A percentile compares a stretch with the other conserved stretches of the same genome.
These are phyloP conservation scores for Leccinum sublutescens DNA, from an alignment of 768 basidiomycete species.

Conservation along the genomic window DNA sequence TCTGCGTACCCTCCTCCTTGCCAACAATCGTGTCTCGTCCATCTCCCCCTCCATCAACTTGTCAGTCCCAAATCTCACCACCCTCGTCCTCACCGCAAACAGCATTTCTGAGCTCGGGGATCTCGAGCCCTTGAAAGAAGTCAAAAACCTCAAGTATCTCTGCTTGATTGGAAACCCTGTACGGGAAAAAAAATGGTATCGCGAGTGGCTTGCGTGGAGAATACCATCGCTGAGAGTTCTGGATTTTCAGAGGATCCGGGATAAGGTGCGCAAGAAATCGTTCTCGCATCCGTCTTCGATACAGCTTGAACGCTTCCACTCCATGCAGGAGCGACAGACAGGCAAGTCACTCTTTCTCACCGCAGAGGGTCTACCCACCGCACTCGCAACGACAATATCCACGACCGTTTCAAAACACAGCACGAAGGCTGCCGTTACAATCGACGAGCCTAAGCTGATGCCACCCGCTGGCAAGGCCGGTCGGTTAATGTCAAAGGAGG, in stretches of 20 bases:
- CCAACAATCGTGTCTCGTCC: conserved; percentile 85
- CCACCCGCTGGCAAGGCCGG: conserved; percentile 66
- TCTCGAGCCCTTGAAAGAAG: conserved; percentile 77
- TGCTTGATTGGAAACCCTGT: conserved; percentile 83
- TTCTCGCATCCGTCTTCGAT: conserved; percentile 18
- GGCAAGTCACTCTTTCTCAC: conserved; percentile 78
- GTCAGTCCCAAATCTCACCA: conserved; percentile 80
- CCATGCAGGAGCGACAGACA: conserved; percentile 69
- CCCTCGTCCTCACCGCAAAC: conserved; percentile 84
- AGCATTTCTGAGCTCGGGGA: conserved; percentile 78
- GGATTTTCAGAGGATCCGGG: conserved; percentile 93
- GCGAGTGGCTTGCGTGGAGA: conserved; percentile 92
- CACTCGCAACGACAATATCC: conserved; percentile 76
- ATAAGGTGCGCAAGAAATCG: conserved; percentile 72
- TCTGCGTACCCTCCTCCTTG: conserved; percentile 77
- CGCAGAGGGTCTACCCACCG: conserved; percentile 72
- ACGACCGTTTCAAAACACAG: conserved; percentile 67
- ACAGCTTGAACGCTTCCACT: conserved; percentile 28
- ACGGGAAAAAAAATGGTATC: conserved; percentile 90
- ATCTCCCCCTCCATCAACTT: conserved; percentile 82
- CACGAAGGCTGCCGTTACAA: conserved; percentile 59
- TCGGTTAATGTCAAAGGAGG: conserved; percentile 87
- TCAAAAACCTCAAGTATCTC: conserved; percentile 71
- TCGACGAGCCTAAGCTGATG: conserved; percentile 74
- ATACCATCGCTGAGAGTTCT: conserved; percentile 85